Evolutionary conservation across 179 eudicot species (phyloP).

Genomic region (Nepenthes alata): DNA sequence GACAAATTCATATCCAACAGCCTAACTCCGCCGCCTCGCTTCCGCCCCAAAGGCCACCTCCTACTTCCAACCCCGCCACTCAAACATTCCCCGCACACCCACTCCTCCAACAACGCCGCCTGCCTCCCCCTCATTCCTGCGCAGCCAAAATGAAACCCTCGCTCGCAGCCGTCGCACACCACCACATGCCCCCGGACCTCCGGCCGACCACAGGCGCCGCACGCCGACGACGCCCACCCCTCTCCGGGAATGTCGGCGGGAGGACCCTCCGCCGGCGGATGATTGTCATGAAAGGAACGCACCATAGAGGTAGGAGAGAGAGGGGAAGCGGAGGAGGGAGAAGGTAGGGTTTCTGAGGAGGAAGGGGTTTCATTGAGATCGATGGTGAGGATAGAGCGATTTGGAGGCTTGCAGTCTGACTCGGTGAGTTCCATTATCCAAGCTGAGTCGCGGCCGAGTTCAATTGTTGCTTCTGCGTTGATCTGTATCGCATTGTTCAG

Average conservation of each 20-base stretch:
- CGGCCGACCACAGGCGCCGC: slow-evolving; percentile 25
- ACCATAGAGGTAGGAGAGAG: slow-evolving; percentile 34
- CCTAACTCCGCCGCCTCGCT: slow-evolving; percentile 16
- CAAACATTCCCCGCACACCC: slow-evolving; percentile 36
- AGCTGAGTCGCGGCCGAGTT: slow-evolving; percentile 2
- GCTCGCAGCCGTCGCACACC: slow-evolving; percentile 55
- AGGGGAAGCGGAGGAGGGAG: slow-evolving; percentile 13
- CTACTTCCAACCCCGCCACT: slow-evolving; percentile 21
- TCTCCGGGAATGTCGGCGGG: slow-evolving; percentile 35
- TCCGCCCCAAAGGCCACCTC: slow-evolving; percentile 40
- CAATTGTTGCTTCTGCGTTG: neutral
- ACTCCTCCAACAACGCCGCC: slow-evolving; percentile 23
- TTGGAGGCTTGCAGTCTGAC: slow-evolving; percentile 1
- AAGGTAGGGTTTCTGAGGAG: slow-evolving; percentile 25
- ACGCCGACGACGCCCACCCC: slow-evolving; percentile 1
- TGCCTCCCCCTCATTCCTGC: slow-evolving; percentile 16
- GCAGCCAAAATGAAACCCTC: slow-evolving; percentile 41
- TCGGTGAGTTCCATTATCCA: slow-evolving; percentile 9
- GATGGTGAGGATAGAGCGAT: slow-evolving; percentile 21
- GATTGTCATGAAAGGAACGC: slow-evolving; percentile 25
- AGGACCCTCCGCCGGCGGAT: slow-evolving; percentile 17
- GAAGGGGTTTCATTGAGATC: slow-evolving; percentile 49
- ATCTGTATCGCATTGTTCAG: slow-evolving; percentile 11
- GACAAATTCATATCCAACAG: slow-evolving; percentile 38
- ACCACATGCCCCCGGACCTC: slow-evolving; percentile 10